Base-by-base conservation (phyloP, 2,329 filamentous ascomycete species). In the Raffaelea arxii region DNA sequence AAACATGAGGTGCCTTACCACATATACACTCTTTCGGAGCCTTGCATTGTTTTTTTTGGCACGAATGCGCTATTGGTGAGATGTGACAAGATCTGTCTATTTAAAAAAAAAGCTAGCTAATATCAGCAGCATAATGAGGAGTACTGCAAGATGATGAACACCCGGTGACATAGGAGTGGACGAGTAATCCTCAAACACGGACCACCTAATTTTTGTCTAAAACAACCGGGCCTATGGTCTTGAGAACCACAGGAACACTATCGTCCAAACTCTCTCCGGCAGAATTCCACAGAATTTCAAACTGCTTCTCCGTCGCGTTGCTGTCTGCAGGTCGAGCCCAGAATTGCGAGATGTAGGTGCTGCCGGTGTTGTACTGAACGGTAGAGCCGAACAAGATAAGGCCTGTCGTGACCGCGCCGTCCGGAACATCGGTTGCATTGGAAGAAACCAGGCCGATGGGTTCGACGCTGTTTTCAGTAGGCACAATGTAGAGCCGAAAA, bases 241-340 rank as follows among this genome's bases (percentile, higher is more conserved):
- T 39, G 36, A 45, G 18, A 7, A 25, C 18, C 14, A 45, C 36
- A 12, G 43, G 35, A 19, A 40, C 19, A 37, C 18, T 39, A 25
- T 39, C 14, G 14, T 23, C 25, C 6, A 23, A 19, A 25, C 36
- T 40, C 14, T 45, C 36, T 6, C 25, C 36, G 24, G 10, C 22
- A 9, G 43, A 39, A 37, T 45, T 40, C 43, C 43, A 45, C 14
- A 27, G 25, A 9, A 45, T 40, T 14, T 45, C 36, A 24, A 24
- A 45, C 6, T 21, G 24, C 19, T 10, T 7, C 4, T 11, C 4
- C 18, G 24, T 16, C 18, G n/a, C 19, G 25, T 11, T 3, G 7
- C 14, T 19, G n/a, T n/a, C n/a, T n/a, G n/a, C n/a, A 3, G 43
- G 36, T 9, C 14, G 18, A 2, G 36, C 43, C 43, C 43, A 45